A percentile compares a stretch with the other conserved stretches of the same genome.
Evolutionary conservation across 164 flowering plant genomes (phyloP).

Genomic region (Euptelea pleiosperma): DNA sequence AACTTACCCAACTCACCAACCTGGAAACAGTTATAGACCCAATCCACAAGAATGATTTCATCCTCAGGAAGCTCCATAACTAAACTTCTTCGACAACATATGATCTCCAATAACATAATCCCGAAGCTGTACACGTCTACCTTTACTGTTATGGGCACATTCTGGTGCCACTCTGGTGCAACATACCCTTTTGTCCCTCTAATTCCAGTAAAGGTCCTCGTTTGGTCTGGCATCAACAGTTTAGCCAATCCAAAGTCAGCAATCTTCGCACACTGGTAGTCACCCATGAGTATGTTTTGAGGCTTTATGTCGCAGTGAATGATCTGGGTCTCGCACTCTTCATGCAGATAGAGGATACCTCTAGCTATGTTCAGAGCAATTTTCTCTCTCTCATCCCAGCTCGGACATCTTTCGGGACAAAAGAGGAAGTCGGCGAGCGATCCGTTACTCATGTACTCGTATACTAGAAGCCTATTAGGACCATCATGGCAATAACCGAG

Average conservation of each 20-base stretch:
- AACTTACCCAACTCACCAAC: constrained; percentile 15
- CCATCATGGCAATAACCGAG: constrained; percentile 21
- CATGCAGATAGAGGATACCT: constrained; percentile 26
- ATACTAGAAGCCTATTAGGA: constrained; percentile 21
- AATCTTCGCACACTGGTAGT: constrained; percentile 11
- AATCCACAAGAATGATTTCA: constrained; percentile 25
- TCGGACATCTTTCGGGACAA: neutral
- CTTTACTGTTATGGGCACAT: constrained; percentile 26
- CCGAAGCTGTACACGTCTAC: constrained; percentile 41
- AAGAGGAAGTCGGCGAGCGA: constrained; percentile 23
- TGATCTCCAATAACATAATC: constrained; percentile 27
- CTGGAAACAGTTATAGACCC: constrained; percentile 29
- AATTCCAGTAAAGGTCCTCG: constrained; percentile 20
- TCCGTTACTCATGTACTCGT: constrained; percentile 29
- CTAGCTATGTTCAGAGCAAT: constrained; percentile 23
- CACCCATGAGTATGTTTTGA: constrained; percentile 27
- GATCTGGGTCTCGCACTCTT: constrained; percentile 29
- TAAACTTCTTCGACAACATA: constrained; percentile 18
- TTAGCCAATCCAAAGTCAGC: constrained; percentile 30
- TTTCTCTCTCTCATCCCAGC: constrained; percentile 22
- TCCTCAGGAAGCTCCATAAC: constrained; percentile 11
- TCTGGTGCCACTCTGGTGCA: constrained; percentile 41
- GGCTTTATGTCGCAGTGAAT: constrained; percentile 32
- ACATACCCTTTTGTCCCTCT: constrained; percentile 41
- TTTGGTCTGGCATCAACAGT: constrained; percentile 19